phyloP scores from a whole-genome alignment of 441 rosid species.

The Melastoma candidum region DNA sequence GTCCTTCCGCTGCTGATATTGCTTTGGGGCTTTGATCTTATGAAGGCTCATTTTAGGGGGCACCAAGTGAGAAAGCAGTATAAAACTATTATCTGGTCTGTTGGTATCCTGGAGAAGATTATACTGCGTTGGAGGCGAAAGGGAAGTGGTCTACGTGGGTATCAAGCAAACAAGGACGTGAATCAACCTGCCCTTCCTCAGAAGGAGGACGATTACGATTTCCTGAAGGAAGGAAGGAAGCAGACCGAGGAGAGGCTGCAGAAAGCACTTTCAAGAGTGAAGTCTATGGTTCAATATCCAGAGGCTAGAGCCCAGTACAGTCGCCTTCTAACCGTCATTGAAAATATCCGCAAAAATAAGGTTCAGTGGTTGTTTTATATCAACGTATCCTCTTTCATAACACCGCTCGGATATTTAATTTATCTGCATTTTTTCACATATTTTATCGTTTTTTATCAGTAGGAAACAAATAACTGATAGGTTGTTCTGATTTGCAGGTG shows the following conservation, averaged over 20 bases:
- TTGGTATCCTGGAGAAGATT: slow-evolving; percentile 73
- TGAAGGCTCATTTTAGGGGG: slow-evolving; percentile 88
- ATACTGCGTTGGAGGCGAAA: slow-evolving; percentile 90
- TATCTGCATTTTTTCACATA: too few relatives aligned
- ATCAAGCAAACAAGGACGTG: slow-evolving; percentile 24
- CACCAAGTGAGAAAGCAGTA: slow-evolving; percentile 74
- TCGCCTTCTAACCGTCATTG: slow-evolving; percentile 24
- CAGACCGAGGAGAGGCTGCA: slow-evolving; percentile 56
- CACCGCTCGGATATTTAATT: too few relatives aligned
- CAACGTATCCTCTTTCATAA: too few relatives aligned
- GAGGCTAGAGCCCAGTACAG: slow-evolving; percentile 57
- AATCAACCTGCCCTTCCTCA: slow-evolving; percentile 15
- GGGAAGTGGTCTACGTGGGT: slow-evolving; percentile 72
- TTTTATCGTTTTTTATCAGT: too few relatives aligned
- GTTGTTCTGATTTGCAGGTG: too few relatives aligned
- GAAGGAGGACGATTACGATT: slow-evolving; percentile 61
- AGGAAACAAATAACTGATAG: too few relatives aligned
- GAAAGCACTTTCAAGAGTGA: slow-evolving; percentile 49
- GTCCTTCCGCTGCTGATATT: too few relatives aligned
- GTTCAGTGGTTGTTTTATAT: too few relatives aligned
- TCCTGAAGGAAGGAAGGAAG: slow-evolving; percentile 50
- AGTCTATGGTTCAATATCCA: slow-evolving; percentile 47
- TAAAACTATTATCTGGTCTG: slow-evolving; percentile 68
- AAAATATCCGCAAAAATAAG: too few relatives aligned
- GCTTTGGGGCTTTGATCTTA: too few relatives aligned